Evolutionary conservation across 1,139 yeast genomes (phyloP).

Genomic region (Zhuliangozyma blackwelliae): DNA sequence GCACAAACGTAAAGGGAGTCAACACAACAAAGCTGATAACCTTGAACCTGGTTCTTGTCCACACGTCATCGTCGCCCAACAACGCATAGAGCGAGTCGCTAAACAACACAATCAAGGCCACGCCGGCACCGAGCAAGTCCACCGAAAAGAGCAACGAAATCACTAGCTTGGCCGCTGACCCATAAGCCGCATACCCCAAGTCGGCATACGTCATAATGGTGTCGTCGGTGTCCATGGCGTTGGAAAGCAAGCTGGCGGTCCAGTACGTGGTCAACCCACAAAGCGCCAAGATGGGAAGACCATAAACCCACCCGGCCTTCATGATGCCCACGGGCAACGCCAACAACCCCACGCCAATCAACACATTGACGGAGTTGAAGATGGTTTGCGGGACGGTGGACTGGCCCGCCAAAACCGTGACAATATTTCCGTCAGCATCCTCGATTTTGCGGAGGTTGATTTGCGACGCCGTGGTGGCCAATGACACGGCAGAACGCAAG

Average conservation of each 20-base stretch:
- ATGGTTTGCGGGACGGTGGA: slow-evolving; percentile 56
- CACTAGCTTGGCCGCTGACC: slow-evolving; percentile 38
- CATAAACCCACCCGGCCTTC: slow-evolving; percentile 45
- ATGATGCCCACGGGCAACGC: slow-evolving; percentile 46
- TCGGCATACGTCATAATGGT: slow-evolving; percentile 87
- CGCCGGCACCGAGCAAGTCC: slow-evolving; percentile 56
- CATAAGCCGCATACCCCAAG: slow-evolving; percentile 72
- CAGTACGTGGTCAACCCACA: slow-evolving; percentile 43
- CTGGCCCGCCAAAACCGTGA: slow-evolving; percentile 74
- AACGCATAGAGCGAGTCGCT: slow-evolving; percentile 50
- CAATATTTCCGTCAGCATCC: slow-evolving; percentile 67
- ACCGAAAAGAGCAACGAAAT: slow-evolving; percentile 39
- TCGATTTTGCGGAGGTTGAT: slow-evolving; percentile 63
- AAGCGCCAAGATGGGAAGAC: slow-evolving; percentile 33
- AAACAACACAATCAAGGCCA: slow-evolving; percentile 50
- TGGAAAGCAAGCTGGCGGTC: slow-evolving; percentile 41
- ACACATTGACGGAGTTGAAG: slow-evolving; percentile 44
- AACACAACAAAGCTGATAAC: slow-evolving; percentile 36
- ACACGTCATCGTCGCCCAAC: slow-evolving; percentile 32
- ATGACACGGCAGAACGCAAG: slow-evolving; percentile 31
- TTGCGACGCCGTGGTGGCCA: slow-evolving; percentile 47
- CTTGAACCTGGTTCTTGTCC: slow-evolving; percentile 39
- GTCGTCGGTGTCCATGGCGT: slow-evolving; percentile 62
- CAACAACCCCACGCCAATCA: slow-evolving; percentile 47
- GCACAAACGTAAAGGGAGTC: slow-evolving; percentile 46